These are phyloP conservation scores for Eucalyptus coolabah DNA, from an alignment of 345 rosid genomes.

Conservation along the genomic window DNA sequence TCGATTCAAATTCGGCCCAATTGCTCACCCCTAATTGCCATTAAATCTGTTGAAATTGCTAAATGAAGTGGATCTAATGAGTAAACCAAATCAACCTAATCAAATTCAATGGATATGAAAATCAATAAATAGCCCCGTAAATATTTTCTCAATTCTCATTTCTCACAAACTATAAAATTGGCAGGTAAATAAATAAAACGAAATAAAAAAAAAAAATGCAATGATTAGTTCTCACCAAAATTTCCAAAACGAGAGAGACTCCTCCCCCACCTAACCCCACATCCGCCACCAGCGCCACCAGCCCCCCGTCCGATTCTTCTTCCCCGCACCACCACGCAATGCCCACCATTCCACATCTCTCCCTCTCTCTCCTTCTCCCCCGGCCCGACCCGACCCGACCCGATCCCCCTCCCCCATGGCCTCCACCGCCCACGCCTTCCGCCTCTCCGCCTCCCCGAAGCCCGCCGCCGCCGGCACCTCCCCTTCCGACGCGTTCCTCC, in stretches of 20 bases:
- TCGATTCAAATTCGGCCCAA: fast-evolving
- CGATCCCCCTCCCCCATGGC: conserved; percentile 45
- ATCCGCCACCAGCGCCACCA: background rate
- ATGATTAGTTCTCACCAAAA: background rate
- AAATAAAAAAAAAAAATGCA: background rate
- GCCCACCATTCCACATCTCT: background rate
- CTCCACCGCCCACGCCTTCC: conserved; percentile 28
- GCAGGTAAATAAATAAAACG: background rate
- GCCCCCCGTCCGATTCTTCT: background rate
- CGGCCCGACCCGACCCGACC: background rate
- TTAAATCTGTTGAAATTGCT: no score
- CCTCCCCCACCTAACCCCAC: background rate
- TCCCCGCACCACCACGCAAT: background rate
- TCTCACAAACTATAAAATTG: background rate
- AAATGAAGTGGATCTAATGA: no score
- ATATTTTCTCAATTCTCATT: background rate
- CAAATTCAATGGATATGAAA: background rate
- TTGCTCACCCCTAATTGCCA: fast-evolving
- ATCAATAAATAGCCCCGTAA: background rate
- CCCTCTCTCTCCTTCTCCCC: background rate
- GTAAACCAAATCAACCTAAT: background rate
- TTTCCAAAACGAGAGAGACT: background rate
- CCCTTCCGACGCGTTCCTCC: background rate
- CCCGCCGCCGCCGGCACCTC: background rate
- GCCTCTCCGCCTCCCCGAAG: conserved; percentile 24